Evolutionary conservation across 169 alveolate genomes (phyloP), one percentile per base, ranked within the genome.

Genomic region (Plasmodium inui): DNA sequence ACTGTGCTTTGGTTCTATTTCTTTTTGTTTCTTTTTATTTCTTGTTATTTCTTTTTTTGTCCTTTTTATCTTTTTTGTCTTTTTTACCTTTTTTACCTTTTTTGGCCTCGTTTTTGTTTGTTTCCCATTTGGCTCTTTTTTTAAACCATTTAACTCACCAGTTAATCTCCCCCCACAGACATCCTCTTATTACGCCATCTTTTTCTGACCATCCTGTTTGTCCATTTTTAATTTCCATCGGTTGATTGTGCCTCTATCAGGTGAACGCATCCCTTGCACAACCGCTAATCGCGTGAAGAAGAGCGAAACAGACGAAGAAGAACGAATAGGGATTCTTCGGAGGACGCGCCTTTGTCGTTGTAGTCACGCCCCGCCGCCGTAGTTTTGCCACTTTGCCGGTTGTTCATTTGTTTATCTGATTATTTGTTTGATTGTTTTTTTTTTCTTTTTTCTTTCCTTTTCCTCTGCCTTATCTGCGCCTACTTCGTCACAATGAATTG

Each of bases 401-500:
- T 14, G 61, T 50, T 1, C 3, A 50, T 14, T 50, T 50, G 22
- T 8, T 14, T 22, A 50, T 50, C 14, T 14, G 22, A n/a, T 37
- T 37, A 7, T 50, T 14, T 2, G 22, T 14, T 50, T 3, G 22
- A 3, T 50, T 14, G 19, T 50, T 50, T 39, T 88, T 44, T 83
- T 26, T 12, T 82, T 70, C 37, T 17, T 83, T 76, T 74, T 80
- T 80, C 32, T 12, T 82, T 0, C 41, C 26, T 39, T 7, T 19
- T 32, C 79, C 46, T 32, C 46, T 81, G 3, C 17, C 26, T 19
- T 89, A n/a, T 26, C 34, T 81, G 26, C 82, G 0, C 41, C 46
- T 61, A 19, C 37, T 79, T 84, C 82, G 41, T 37, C 57, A 76
- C 67, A 50, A 85, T 85, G 93, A 85, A 78, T 32, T 85, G 93